These are phyloP conservation scores for Aspergillus egyptiacus DNA, from an alignment of 495 filamentous ascomycete species.

Conservation along the genomic window DNA sequence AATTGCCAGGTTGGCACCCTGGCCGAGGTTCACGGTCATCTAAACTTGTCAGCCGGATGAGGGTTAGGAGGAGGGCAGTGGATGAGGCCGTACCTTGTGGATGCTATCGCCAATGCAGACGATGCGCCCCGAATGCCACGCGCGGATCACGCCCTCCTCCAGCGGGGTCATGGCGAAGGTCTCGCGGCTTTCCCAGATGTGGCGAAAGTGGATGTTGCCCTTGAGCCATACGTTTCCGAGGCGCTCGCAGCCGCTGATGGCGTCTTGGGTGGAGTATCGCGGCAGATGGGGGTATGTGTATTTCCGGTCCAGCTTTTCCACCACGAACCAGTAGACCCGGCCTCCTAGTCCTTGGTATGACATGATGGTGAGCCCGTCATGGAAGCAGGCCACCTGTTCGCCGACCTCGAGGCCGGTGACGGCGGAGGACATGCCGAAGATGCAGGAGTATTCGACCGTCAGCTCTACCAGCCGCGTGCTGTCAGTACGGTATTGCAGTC, in stretches of 20 bases:
- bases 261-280: constrained; percentile 22
- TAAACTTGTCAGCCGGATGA: background rate
- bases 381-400: constrained; percentile 16
- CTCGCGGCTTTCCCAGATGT: background rate
- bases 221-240: background rate
- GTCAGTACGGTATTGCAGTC: no score
- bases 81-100: background rate
- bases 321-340: constrained; percentile 27
- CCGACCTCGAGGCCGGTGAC: constrained; percentile 10
- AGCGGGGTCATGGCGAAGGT: background rate
- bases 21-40: background rate
- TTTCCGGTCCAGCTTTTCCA: constrained; percentile 36
- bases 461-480: constrained; percentile 8
- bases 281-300: constrained; percentile 32
- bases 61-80: background rate
- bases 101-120: background rate
- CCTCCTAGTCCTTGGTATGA: constrained; percentile 19
- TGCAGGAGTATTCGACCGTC: constrained; percentile 18
- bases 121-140: background rate
- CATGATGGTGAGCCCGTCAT: constrained; percentile 14
- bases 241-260: background rate
- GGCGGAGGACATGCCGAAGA: constrained; percentile 22
- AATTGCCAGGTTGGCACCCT: background rate
- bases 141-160: background rate
- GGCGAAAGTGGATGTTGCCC: background rate